Evolutionary conservation across 192 early-diverging fungal species (phyloP), one percentile per base, ranked within the genome.

Genomic region (Chytriomyces sp.): DNA sequence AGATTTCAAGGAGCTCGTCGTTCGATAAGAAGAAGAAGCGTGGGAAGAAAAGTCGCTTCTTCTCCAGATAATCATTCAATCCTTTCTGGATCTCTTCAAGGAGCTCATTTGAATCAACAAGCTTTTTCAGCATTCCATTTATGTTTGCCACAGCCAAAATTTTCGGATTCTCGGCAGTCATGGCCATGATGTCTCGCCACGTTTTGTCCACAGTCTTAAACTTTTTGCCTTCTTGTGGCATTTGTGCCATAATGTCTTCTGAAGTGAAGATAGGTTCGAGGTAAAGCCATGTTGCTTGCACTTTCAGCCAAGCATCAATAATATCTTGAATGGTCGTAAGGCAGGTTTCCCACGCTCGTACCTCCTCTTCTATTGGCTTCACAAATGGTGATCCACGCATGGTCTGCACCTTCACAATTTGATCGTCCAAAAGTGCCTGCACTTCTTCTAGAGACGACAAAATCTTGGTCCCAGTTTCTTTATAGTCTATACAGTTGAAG

Each of bases 21-120:
- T 88, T 88, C 6, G 84, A 86, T 22, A 88, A 69, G 75, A 88
- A 88, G 70, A 86, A 88, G 81, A 88, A 88, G 10, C 86, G 75
- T 17, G 86, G 86, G 73, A 88, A 88, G 67, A 88, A 85, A 0
- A 88, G 70, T 10, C 86, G 76, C 64, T 88, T 88, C 72, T 85
- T 86, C 59, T 88, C 86, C 33, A 88, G 69, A 60, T 88, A 88
- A n/a, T 88, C 86, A 44, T 88, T 85, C 17, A 88, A 71, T 10
- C 86, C 83, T 62, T 88, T 88, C 61, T 88, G 86, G 53, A 88
- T 88, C 19, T 88, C 84, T 73, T 88, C 86, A 12, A 88, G 75
- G 28, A 87, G 60, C n/a, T 74, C 77, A 60, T 88, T 88, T 62
- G 77, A 81, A 34, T 85, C 80, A 41, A 78, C 75, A 10, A 88